phyloP scores from a whole-genome alignment of 2,329 filamentous ascomycete genomes.

The Fusarium austroafricanum region DNA sequence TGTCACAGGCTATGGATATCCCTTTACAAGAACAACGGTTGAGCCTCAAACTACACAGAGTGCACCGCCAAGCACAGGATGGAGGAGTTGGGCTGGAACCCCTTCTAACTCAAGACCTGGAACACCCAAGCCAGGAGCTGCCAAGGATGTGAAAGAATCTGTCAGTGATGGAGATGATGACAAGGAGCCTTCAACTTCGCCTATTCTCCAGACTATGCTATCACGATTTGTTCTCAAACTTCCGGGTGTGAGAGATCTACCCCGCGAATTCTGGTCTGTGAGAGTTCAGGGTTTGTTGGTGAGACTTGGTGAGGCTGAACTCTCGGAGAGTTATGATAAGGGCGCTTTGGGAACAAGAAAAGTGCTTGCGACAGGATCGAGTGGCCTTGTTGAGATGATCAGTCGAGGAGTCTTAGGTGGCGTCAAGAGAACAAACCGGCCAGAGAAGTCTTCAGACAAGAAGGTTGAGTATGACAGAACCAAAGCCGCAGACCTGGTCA shows the following conservation, averaged over 20 bases:
- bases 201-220: constrained; percentile 76
- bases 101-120: constrained; percentile 41
- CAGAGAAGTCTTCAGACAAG: constrained; percentile 7
- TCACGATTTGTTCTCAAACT: constrained; percentile 72
- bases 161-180: constrained; percentile 34
- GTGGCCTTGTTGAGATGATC: constrained; percentile 75
- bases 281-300: constrained; percentile 69
- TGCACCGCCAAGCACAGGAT: constrained; percentile 21
- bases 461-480: constrained; percentile 65
- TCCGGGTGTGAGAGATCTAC: constrained; percentile 73
- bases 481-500: constrained; percentile 69
- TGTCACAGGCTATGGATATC: constrained; percentile 76
- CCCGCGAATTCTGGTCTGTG: constrained; percentile 73
- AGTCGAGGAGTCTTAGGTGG: constrained; percentile 75
- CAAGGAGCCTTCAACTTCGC: constrained; percentile 61
- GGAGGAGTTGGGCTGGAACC: constrained; percentile 40
- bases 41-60: constrained; percentile 23
- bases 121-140: constrained; percentile 46
- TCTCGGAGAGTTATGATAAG: constrained; percentile 87
- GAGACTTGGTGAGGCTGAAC: constrained; percentile 72
- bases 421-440: constrained; percentile 28
- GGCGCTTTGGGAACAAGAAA: constrained; percentile 79
- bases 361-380: constrained; percentile 77
- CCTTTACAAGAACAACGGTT: constrained; percentile 61
- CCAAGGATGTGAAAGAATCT: constrained; percentile 17